phyloP scores from a whole-genome alignment of 2,329 filamentous ascomycete species.

The Alternaria atra region DNA sequence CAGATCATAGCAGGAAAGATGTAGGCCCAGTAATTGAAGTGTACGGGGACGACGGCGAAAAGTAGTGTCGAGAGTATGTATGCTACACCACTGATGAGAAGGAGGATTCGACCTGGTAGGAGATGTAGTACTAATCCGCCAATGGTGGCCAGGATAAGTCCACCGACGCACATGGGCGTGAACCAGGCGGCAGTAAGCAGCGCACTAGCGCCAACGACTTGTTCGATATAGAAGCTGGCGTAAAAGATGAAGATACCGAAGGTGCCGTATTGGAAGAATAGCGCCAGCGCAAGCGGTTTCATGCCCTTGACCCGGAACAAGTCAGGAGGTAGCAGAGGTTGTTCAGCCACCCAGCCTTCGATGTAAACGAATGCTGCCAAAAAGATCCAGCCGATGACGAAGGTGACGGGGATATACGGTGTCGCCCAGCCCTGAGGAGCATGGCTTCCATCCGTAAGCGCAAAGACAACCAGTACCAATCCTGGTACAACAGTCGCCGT shows the following conservation, averaged over 20 bases:
- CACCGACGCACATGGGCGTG: constrained; percentile 48
- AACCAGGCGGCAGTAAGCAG: constrained; percentile 49
- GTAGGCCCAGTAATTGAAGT: constrained; percentile 50
- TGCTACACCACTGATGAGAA: constrained; percentile 42
- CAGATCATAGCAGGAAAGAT: constrained; percentile 56
- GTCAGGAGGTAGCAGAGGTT: constrained; percentile 74
- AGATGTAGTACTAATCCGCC: constrained; percentile 49
- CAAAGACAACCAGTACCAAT: constrained; percentile 75
- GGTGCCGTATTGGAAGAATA: constrained; percentile 57
- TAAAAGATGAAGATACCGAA: constrained; percentile 53
- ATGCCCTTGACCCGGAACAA: constrained; percentile 76
- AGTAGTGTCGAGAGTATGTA: constrained; percentile 45
- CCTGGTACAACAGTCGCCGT: constrained; percentile 56
- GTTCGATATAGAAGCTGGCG: constrained; percentile 49
- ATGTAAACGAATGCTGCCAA: constrained; percentile 71
- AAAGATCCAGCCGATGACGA: constrained; percentile 69
- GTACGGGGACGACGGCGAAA: constrained; percentile 45
- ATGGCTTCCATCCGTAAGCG: constrained; percentile 76
- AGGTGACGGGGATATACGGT: constrained; percentile 73
- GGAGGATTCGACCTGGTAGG: constrained; percentile 44
- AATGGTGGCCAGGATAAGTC: constrained; percentile 44
- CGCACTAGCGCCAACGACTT: constrained; percentile 40
- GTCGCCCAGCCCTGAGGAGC: constrained; percentile 75
- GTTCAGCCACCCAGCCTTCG: constrained; percentile 73
- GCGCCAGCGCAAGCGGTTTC: constrained; percentile 49